phyloP scores from a whole-genome alignment of 2,329 filamentous ascomycete species.

The Beauveria sp. region DNA sequence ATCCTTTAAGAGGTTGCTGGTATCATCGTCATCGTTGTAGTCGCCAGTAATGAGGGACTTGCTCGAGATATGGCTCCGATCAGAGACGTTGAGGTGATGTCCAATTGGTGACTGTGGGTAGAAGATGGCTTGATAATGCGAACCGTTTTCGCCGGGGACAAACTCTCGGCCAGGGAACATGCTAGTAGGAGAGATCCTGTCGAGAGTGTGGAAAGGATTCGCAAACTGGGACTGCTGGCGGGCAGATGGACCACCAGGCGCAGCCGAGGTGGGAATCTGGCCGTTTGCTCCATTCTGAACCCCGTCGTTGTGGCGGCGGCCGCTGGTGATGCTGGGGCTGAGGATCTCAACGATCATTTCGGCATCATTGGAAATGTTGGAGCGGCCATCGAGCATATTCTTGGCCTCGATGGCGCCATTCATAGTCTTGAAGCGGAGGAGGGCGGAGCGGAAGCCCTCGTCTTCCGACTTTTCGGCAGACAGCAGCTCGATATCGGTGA shows the following conservation, averaged over 20 bases:
- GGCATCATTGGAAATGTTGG: constrained; percentile 41
- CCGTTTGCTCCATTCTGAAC: constrained; percentile 15
- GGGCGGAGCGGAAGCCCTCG: constrained; percentile 41
- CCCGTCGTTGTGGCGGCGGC: constrained; percentile 19
- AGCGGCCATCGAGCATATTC: constrained; percentile 49
- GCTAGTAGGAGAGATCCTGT: constrained; percentile 53
- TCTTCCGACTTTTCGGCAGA: constrained; percentile 42
- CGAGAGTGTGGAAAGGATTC: constrained; percentile 48
- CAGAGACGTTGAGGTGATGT: constrained; percentile 50
- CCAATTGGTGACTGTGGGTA: constrained; percentile 67
- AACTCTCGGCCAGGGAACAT: constrained; percentile 49
- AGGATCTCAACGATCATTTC: constrained; percentile 53
- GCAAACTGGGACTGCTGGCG: constrained; percentile 55
- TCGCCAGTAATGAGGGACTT: constrained; percentile 68
- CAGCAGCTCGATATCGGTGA: constrained; percentile 43
- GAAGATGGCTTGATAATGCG: constrained; percentile 56
- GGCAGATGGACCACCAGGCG: constrained; percentile 23
- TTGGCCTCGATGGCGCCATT: constrained; percentile 50
- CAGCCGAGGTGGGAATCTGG: constrained; percentile 31
- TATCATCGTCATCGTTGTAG: constrained; percentile 58
- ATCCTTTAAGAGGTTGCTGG: constrained; percentile 62
- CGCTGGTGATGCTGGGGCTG: constrained; percentile 27
- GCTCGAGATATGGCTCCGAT: constrained; percentile 52
- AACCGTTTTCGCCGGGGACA: constrained; percentile 42
- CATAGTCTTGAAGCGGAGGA: constrained; percentile 45